Base-by-base conservation (phyloP, 805 yeast species). In the Cyberlindnera japonica region DNA sequence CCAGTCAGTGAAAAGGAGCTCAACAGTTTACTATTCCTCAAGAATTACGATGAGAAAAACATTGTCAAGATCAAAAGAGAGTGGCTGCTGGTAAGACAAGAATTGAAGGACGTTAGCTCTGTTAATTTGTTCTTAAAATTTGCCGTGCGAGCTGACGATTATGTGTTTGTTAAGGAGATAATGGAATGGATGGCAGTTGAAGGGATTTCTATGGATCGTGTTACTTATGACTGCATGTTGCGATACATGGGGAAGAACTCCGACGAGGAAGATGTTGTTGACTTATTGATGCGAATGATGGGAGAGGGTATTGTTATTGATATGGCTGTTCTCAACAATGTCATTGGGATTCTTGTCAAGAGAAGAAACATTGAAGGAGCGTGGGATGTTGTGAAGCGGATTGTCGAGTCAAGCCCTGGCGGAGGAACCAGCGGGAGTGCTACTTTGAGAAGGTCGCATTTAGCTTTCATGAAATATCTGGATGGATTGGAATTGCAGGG, bases 1-100 rank as follows among this genome's bases (percentile, higher is more conserved):
- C 63, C 61, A 2, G 28, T 61, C 0, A 57, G 68, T 3, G 34
- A 45, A 2, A 46, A 55, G 16, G 71, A 67, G 46, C 41, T 44
- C 4, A 55, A 55, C 18, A 41, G 48, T 7, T 46, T 53, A 14
- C n/a, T 64, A 5, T 44, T 49, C 14, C 38, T 50, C 24, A 36
- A 32, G 40, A 35, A 46, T 23, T 50, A 50, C 24, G 41, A 43
- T 22, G 40, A 41, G 14, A 11, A 13, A 8, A 37, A 37, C 22
- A 22, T 43, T 4, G 35, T 26, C 5, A 31, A 24, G 9, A 21
- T 48, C 10, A 40, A 39, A 21, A 23, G 37, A 15, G 39, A 39
- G 16, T 47, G 47, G 47, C 19, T 33, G 16, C 25, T 14, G 12
- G 31, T 25, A 5, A 35, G 16, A 16, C 12, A 21, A 19, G 35